A percentile compares a stretch with the other conserved stretches of the same genome.
Conservation (phyloP, 352 stramenopile genomes). For the Sclerospora graminicola region DNA sequence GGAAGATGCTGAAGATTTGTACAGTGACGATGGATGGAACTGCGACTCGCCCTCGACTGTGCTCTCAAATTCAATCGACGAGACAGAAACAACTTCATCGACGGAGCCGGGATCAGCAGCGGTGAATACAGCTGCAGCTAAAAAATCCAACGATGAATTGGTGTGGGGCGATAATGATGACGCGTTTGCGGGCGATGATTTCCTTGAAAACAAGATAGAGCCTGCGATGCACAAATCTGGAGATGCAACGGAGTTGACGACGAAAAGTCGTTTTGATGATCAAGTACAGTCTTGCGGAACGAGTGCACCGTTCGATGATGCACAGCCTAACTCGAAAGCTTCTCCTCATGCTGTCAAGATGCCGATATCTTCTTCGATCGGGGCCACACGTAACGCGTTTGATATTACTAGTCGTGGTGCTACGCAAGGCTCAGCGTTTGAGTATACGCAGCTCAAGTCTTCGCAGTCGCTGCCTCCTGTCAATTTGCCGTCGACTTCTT, state of each 20-base stretch:
- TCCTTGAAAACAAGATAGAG: no score
- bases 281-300: not conserved
- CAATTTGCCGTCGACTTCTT: constrained; percentile 1
- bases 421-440: constrained; percentile 3
- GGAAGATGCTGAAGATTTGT: constrained; percentile 52
- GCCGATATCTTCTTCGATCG: constrained; percentile 3
- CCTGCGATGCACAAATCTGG: not conserved
- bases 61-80: constrained; percentile 32
- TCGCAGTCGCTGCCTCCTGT: not conserved
- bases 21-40: constrained; percentile 64
- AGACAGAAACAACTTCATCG: constrained; percentile 7
- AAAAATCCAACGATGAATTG: constrained; percentile 25
- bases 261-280: not conserved
- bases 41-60: constrained; percentile 62
- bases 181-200: constrained; percentile 8
- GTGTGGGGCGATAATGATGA: constrained; percentile 38
- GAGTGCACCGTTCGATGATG: constrained; percentile 2
- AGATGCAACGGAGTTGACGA: constrained; percentile 2
- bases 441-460: constrained; percentile 1
- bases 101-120: not conserved
- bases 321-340: not conserved
- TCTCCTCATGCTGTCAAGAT: not conserved
- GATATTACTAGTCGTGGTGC: constrained; percentile 4
- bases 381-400: constrained; percentile 2
- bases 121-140: not conserved